A percentile compares a stretch with the other conserved stretches of the same genome.
Conservation (phyloP, 495 filamentous ascomycete species). For the Penicillium goetzii region DNA sequence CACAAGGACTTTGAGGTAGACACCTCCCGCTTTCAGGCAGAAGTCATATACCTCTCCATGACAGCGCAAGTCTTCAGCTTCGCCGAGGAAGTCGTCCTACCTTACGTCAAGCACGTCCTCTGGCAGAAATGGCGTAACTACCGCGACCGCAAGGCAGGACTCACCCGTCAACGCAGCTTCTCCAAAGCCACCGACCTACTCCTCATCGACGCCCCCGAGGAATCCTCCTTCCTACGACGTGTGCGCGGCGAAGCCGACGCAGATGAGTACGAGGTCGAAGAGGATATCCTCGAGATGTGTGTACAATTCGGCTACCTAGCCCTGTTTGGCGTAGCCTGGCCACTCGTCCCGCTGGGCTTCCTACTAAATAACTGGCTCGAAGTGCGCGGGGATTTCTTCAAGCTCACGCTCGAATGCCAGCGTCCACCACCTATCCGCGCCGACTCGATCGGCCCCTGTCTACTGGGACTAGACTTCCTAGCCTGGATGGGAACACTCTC, state of each 20-base stretch:
- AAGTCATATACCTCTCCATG: constrained; percentile 93
- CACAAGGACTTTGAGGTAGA: constrained; percentile 70
- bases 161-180: constrained; percentile 26
- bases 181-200: constrained; percentile 37
- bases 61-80: constrained; percentile 90
- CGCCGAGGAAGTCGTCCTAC: constrained; percentile 81
- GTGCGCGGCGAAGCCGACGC: constrained; percentile 82
- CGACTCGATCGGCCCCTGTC: constrained; percentile 92
- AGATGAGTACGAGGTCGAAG: constrained; percentile 76
- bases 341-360: constrained; percentile 83
- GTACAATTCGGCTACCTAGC: constrained; percentile 72
- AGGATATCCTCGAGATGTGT: constrained; percentile 51
- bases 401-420: constrained; percentile 86
- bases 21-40: constrained; percentile 77
- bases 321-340: constrained; percentile 92
- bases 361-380: constrained; percentile 95
- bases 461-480: constrained; percentile 82
- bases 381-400: constrained; percentile 86
- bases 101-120: constrained; percentile 71
- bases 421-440: constrained; percentile 85
- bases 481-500: constrained; percentile 88
- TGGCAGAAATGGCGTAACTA: constrained; percentile 47
- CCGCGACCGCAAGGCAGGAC: constrained; percentile 23
- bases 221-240: constrained; percentile 72
- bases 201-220: constrained; percentile 63